These are phyloP conservation scores for Hypoxylon sp. DNA, from an alignment of 2,329 filamentous ascomycete genomes.

Conservation along the genomic window DNA sequence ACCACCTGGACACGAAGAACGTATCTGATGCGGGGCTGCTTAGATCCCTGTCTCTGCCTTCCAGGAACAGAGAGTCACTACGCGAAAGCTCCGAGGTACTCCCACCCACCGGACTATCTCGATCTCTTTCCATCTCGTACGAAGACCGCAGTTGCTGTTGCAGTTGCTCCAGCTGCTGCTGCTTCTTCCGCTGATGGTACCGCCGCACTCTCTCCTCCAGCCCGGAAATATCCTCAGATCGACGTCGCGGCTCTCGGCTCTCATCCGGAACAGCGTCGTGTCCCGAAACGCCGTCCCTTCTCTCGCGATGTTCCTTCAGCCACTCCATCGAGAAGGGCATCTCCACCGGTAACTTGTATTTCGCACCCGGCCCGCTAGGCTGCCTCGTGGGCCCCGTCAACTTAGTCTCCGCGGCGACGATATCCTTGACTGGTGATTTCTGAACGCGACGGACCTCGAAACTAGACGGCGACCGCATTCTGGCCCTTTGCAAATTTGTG, in stretches of 20 bases:
- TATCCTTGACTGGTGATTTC: conserved; percentile 27
- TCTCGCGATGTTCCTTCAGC: neutral
- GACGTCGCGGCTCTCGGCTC: neutral
- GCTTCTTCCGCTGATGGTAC: neutral
- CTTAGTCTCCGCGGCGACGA: neutral
- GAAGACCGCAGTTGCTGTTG: too few relatives aligned
- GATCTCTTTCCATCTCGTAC: neutral
- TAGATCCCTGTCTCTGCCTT: neutral
- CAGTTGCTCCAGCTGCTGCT: neutral
- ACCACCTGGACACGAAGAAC: conserved; percentile 43
- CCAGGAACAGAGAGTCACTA: conserved; percentile 40
- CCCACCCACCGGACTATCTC: neutral
- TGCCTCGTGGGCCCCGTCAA: neutral
- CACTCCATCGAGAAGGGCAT: neutral
- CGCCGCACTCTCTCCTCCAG: neutral
- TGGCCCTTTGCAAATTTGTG: conserved; percentile 32
- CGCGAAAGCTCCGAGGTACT: neutral
- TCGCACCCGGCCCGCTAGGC: neutral
- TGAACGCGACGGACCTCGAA: conserved; percentile 40
- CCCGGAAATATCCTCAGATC: neutral
- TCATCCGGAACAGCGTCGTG: neutral
- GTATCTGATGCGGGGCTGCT: conserved; percentile 17
- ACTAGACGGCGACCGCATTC: conserved; percentile 24
- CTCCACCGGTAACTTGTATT: neutral
- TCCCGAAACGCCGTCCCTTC: neutral